Evolutionary conservation across 352 stramenopile species (phyloP), one percentile per base, ranked within the genome.

Genomic region (Phytopythium vexans): DNA sequence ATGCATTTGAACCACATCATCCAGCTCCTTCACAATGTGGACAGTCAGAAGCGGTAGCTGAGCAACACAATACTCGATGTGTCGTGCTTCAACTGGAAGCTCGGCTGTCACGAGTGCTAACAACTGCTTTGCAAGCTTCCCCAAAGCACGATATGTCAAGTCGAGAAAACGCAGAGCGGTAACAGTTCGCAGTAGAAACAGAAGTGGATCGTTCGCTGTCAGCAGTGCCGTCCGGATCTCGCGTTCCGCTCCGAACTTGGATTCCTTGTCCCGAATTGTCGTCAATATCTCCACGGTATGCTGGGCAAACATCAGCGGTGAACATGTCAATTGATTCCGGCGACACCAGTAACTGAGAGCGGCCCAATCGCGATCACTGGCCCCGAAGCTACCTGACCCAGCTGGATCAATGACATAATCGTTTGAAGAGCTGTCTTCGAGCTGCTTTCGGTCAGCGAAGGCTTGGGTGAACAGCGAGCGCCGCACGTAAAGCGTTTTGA

Each of bases 51-150:
- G 33, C 3, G 63, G 61, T 6, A 90, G 62, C 36, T 87, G 77
- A 8, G 44, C 63, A 14, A 89, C 58, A 45, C 81, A 91, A 51
- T 75, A 87, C 42, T 74, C 61, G 5, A 63, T 58, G 49, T 91
- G 81, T 2, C 74, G 64, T 38, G 65, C 31, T 39, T 78, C 49
- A 49, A 85, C 68, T 14, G 46, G 33, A 16, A 74, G 12, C 3
- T 71, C 52, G 0, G 66, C 55, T n/a, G 56, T 64, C 31, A 88
- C 60, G 32, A 88, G 66, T 8, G 65, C 51, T 41, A 91, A 62
- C 56, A 91, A 68, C 41, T 85, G 75, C 59, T 88, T 91, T n/a
- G 80, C 74, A 21, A 91, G 60, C 52, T 91, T 91, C 11, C 73
- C 80, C 27, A 87, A 63, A 0, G 72, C 64, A 47, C 80, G 65